Conservation (phyloP, 164 flowering plant species). For the Nelumbo lutea region DNA sequence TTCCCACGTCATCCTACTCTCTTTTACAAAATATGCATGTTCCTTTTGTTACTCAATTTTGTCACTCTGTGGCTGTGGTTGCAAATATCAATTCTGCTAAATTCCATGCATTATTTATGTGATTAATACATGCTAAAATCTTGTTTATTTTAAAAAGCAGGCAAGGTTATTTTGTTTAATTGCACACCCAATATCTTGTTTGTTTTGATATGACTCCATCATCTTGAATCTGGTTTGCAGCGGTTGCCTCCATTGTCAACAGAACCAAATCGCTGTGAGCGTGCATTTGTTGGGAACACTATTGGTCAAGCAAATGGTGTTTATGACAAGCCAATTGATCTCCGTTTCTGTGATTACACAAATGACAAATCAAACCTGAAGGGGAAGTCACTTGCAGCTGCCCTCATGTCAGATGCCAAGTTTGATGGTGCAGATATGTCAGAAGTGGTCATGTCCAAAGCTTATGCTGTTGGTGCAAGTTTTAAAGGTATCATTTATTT, state of each 20-base stretch:
- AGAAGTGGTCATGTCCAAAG: constrained; percentile 98
- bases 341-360: constrained; percentile 86
- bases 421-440: constrained; percentile 99
- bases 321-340: constrained; percentile 90
- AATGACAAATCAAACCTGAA: constrained; percentile 86
- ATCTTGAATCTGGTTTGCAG: constrained; percentile 31
- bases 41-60: background rate
- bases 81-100: too few species aligned
- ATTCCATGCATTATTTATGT: too few species aligned
- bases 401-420: constrained; percentile 92
- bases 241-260: constrained; percentile 82
- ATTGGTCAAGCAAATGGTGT: constrained; percentile 99
- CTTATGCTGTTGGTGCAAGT: constrained; percentile 98
- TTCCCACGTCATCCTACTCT: too few species aligned
- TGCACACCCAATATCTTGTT: background rate
- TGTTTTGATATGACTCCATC: background rate
- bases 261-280: constrained; percentile 85
- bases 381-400: constrained; percentile 91
- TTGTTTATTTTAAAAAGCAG: background rate
- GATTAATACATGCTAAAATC: background rate
- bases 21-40: too few species aligned
- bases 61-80: background rate
- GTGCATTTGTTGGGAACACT: constrained; percentile 91
- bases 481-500: constrained; percentile 61
- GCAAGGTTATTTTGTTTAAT: too few species aligned